Conservation (phyloP, 192 early-diverging fungal genomes). For the Podila epigama region DNA sequence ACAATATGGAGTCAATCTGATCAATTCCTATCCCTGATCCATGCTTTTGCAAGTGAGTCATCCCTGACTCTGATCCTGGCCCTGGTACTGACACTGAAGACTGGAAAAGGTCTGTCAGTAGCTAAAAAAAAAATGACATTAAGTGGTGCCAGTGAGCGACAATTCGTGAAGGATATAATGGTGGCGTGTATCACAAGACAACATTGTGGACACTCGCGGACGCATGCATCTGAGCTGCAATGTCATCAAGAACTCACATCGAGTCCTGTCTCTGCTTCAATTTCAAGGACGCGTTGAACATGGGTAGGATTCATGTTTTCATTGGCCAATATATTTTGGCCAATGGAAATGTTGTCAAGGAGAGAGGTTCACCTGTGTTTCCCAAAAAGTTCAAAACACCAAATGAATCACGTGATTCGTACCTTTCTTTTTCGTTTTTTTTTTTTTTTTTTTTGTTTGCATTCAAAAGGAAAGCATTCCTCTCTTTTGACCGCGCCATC, state of each 20-base stretch:
- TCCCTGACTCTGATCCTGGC: neutral
- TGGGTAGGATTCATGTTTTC: neutral
- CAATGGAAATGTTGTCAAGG: neutral
- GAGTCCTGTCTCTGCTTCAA: conserved; percentile 28
- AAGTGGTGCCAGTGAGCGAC: too few species aligned
- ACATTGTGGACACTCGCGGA: too few species aligned
- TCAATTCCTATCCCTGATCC: conserved; percentile 32
- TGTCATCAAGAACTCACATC: conserved; percentile 13
- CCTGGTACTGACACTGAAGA: neutral
- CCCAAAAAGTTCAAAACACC: too few species aligned
- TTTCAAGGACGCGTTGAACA: conserved; percentile 11
- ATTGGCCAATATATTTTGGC: neutral
- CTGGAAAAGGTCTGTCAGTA: neutral
- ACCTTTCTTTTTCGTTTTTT: neutral
- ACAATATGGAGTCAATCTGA: conserved; percentile 21
- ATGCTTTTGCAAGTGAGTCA: too few species aligned
- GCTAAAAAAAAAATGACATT: neutral
- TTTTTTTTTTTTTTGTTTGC: too few species aligned
- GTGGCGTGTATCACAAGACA: too few species aligned
- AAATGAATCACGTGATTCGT: neutral
- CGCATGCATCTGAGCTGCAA: too few species aligned
- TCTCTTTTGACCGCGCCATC: too few species aligned
- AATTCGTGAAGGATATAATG: too few species aligned
- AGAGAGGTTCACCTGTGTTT: too few species aligned
- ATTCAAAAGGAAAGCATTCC: too few species aligned